Evolutionary conservation across 2,329 filamentous ascomycete genomes (phyloP), one percentile per base, ranked within the genome.

Genomic region (Calycina marina): DNA sequence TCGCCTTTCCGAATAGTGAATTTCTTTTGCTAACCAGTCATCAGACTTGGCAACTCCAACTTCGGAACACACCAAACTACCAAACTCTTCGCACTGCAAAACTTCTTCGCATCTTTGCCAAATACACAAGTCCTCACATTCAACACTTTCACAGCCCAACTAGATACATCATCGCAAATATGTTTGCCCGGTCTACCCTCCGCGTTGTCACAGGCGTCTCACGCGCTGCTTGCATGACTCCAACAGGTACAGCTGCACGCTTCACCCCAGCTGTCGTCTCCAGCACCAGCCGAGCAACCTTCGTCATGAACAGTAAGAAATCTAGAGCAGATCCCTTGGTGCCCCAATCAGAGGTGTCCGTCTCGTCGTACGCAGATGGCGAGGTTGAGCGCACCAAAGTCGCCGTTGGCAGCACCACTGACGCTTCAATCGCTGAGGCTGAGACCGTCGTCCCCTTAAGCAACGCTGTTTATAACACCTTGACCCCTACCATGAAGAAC

Each of bases 401-500:
- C 25, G 37, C 37, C 14, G 45, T 52, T 22, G 42, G 42, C n/a
- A 42, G 48, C 9, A 31, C 30, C 12, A 22, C 18, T 10, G 28
- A 32, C 14, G 26, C 31, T 13, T 25, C 28, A 5, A 32, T 25
- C 10, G 32, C 10, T 10, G 37, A 41, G 16, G 24, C 29, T 11
- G 28, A 32, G 3, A 20, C 39, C 11, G 47, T 51, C 31, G 44
- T 46, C 15, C 69, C 70, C 13, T 59, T 77, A 27, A 60, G 60
- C 41, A 57, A 63, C 38, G 59, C 63, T 46, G 59, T 70, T 34
- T 72, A 62, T 54, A 54, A 64, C 30, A 55, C 61, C 26, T 61
- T 82, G 52, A 69, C 75, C 4, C 63, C 67, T 17, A 82, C 74
- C 20, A 62, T 83, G 57, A 65, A 72, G 56, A 77, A 68, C 56